phyloP scores from a whole-genome alignment of 805 yeast genomes.

The Myxozyma neglecta region DNA sequence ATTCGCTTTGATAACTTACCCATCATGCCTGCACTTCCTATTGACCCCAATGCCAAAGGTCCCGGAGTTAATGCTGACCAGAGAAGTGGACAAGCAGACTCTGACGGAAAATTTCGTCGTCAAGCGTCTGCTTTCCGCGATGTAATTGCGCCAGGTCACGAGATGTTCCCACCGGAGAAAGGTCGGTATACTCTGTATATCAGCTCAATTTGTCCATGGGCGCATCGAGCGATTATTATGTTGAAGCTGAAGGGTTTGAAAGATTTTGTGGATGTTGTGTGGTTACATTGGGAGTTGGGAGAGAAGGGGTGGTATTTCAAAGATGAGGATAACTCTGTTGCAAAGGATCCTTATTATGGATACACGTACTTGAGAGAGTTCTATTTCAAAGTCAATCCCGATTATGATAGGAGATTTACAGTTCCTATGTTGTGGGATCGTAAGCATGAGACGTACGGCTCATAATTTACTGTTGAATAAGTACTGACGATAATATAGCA shows the following conservation, averaged over 20 bases:
- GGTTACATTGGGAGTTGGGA: slow-evolving; percentile 88
- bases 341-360: slow-evolving; percentile 58
- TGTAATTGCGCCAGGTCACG: slow-evolving; percentile 54
- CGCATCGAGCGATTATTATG: slow-evolving; percentile 77
- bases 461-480: background rate
- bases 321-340: slow-evolving; percentile 45
- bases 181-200: slow-evolving; percentile 87
- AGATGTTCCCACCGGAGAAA: slow-evolving; percentile 70
- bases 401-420: slow-evolving; percentile 78
- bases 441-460: slow-evolving; percentile 55
- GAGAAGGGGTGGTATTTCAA: slow-evolving; percentile 77
- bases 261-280: slow-evolving; percentile 52
- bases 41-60: slow-evolving; percentile 23
- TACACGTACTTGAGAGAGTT: slow-evolving; percentile 63
- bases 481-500: slow-evolving; percentile 36
- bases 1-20: background rate
- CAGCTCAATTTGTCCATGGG: slow-evolving; percentile 96
- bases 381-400: slow-evolving; percentile 72
- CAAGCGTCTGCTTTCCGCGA: slow-evolving; percentile 56
- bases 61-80: slow-evolving; percentile 30
- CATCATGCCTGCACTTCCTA: slow-evolving; percentile 23
- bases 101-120: slow-evolving; percentile 33
- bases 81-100: slow-evolving; percentile 28
- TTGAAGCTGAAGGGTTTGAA: slow-evolving; percentile 72
- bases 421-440: slow-evolving; percentile 94